These are phyloP conservation scores for Blastobotrys serpentis DNA, from an alignment of 1,139 yeast genomes.

Conservation along the genomic window DNA sequence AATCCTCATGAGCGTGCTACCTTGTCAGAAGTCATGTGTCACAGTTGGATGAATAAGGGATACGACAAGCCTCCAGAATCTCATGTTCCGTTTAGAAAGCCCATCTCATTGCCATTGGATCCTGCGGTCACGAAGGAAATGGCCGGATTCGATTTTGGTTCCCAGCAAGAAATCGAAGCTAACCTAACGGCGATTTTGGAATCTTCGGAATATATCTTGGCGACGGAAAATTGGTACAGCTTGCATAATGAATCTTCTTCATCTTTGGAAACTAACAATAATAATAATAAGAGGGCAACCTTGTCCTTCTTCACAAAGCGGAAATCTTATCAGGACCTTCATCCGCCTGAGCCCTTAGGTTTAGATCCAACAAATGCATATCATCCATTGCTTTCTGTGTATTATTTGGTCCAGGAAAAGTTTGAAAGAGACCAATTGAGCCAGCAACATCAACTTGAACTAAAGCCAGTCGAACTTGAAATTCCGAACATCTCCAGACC, in stretches of 20 bases:
- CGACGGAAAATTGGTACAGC: conserved; percentile 64
- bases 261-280: background rate
- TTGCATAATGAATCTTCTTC: conserved; percentile 21
- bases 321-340: conserved; percentile 13
- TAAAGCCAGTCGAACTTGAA: conserved; percentile 13
- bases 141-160: conserved; percentile 77
- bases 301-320: conserved; percentile 14
- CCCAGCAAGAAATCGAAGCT: conserved; percentile 55
- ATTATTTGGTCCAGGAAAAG: conserved; percentile 79
- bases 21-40: conserved; percentile 73
- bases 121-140: conserved; percentile 69
- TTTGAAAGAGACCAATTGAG: conserved; percentile 59
- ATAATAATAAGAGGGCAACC: conserved; percentile 13
- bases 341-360: conserved; percentile 13
- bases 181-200: conserved; percentile 59
- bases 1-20: conserved; percentile 81
- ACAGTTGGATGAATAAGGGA: conserved; percentile 95
- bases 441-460: conserved; percentile 26
- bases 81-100: conserved; percentile 73
- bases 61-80: conserved; percentile 72
- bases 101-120: conserved; percentile 73
- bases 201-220: conserved; percentile 67
- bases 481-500: conserved; percentile 19
- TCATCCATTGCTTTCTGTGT: conserved; percentile 86
- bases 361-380: conserved; percentile 87